Percentiles rank a stretch among this genome's conserved stretches.
These are phyloP conservation scores for Aspergillus leporis DNA, from an alignment of 495 filamentous ascomycete genomes.

Conservation along the genomic window DNA sequence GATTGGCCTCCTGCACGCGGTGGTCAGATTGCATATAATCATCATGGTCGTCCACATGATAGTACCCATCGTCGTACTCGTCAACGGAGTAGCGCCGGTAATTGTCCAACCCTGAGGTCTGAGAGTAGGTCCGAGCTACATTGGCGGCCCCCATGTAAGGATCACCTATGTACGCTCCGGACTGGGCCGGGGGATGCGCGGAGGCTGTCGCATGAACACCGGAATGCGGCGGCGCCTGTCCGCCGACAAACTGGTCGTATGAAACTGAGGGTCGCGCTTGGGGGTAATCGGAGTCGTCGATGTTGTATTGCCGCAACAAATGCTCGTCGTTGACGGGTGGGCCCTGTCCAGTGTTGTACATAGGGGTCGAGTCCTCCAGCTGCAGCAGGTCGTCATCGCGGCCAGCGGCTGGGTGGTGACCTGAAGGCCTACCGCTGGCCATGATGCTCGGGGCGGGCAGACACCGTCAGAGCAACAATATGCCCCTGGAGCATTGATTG, in stretches of 20 bases:
- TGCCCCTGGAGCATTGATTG: constrained; percentile 52
- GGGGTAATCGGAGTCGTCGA: constrained; percentile 61
- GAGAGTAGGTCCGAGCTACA: constrained; percentile 66
- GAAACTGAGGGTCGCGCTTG: constrained; percentile 81
- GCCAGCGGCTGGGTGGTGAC: constrained; percentile 57
- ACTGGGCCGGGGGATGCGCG: constrained; percentile 31
- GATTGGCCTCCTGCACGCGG: constrained; percentile 58
- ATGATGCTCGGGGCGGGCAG: constrained; percentile 45
- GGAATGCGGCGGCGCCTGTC: constrained; percentile 48
- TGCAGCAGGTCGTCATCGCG: constrained; percentile 73
- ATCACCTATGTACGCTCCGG: constrained; percentile 34
- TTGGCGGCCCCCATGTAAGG: constrained; percentile 48
- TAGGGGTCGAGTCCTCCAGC: constrained; percentile 63
- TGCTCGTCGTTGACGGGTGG: constrained; percentile 77
- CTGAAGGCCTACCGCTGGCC: constrained; percentile 65
- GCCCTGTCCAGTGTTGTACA: constrained; percentile 70
- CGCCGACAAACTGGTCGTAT: constrained; percentile 93
- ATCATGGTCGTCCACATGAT: constrained; percentile 50
- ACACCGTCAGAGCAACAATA: constrained; percentile 37
- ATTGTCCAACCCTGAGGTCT: constrained; percentile 79
- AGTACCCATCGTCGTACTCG: constrained; percentile 75
- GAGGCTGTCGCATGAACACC: constrained; percentile 31
- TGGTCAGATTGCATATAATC: constrained; percentile 60
- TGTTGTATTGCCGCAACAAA: constrained; percentile 67
- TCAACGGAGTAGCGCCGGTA: constrained; percentile 88